Conservation (phyloP, 768 basidiomycete genomes). For the Trametes sanguinea region DNA sequence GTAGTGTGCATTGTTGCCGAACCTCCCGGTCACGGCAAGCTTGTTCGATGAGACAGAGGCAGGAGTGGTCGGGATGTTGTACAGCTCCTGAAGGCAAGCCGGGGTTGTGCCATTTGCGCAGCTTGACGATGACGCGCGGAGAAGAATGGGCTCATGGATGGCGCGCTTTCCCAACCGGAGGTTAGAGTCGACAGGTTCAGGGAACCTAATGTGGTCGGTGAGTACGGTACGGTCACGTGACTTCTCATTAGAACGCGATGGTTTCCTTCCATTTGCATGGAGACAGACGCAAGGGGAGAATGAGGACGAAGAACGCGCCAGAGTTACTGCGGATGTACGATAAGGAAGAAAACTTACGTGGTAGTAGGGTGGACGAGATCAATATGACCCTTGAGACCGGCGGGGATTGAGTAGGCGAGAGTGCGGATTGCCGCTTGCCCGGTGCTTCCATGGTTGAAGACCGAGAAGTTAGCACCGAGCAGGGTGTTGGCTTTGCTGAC, state of each 20-base stretch:
- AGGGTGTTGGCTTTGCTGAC: constrained; percentile 34
- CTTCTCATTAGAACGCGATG: background rate
- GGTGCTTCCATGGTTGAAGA: constrained; percentile 27
- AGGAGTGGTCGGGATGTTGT: constrained; percentile 29
- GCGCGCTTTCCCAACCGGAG: constrained; percentile 29
- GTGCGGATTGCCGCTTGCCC: constrained; percentile 31
- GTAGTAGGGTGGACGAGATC: constrained; percentile 34
- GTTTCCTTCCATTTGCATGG: no score
- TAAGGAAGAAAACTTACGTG: constrained; percentile 17
- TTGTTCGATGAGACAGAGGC: constrained; percentile 26
- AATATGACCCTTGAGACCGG: constrained; percentile 24
- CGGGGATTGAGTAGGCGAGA: constrained; percentile 33
- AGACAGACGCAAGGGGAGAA: no score
- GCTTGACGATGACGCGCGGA: constrained; percentile 14
- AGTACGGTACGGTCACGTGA: background rate
- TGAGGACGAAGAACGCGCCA: no score
- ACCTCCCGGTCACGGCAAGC: constrained; percentile 35
- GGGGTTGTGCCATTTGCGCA: constrained; percentile 32
- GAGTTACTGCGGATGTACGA: no score
- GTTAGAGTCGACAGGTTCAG: background rate
- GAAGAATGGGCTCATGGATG: background rate
- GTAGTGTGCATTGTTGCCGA: constrained; percentile 33
- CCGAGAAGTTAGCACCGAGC: constrained; percentile 29
- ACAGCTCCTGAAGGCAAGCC: constrained; percentile 33
- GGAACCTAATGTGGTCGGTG: background rate